A percentile compares a stretch with the other conserved stretches of the same genome.
Evolutionary conservation across 371 early-diverging fungal species (phyloP).

Genomic region (Actinomortierella ambigua): DNA sequence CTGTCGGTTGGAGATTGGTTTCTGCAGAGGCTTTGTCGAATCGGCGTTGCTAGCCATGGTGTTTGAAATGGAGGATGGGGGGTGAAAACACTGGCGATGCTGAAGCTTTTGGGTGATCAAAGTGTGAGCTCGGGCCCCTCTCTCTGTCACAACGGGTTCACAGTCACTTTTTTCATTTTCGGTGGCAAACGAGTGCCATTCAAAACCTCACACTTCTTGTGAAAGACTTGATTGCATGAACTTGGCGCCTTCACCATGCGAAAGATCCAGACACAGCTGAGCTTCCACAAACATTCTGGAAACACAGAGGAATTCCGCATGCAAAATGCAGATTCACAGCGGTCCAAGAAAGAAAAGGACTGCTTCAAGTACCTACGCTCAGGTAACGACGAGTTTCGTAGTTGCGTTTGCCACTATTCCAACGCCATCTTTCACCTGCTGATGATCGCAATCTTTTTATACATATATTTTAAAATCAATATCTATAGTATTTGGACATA

Average conservation of each 20-base stretch:
- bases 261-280: constrained; percentile 23
- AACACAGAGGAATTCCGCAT: constrained; percentile 16
- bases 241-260: neutral
- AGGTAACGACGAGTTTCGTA: constrained; percentile 9
- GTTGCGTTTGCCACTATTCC: neutral
- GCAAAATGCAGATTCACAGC: constrained; percentile 8
- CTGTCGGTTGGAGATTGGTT: constrained; percentile 40
- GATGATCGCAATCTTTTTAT: neutral
- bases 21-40: constrained; percentile 13
- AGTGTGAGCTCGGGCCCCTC: no score
- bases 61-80: no score
- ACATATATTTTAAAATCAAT: neutral
- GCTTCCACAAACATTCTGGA: constrained; percentile 34
- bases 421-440: neutral
- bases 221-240: no score
- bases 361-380: constrained; percentile 22
- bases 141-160: no score
- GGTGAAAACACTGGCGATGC: no score
- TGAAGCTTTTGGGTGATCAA: no score
- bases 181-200: no score
- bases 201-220: no score
- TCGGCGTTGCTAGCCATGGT: no score
- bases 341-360: constrained; percentile 9
- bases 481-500: constrained; percentile 22
- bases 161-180: no score